Evolutionary conservation across 352 stramenopile species (phyloP), one percentile per base, ranked within the genome.

Genomic region (Phytopythium ostracodes): DNA sequence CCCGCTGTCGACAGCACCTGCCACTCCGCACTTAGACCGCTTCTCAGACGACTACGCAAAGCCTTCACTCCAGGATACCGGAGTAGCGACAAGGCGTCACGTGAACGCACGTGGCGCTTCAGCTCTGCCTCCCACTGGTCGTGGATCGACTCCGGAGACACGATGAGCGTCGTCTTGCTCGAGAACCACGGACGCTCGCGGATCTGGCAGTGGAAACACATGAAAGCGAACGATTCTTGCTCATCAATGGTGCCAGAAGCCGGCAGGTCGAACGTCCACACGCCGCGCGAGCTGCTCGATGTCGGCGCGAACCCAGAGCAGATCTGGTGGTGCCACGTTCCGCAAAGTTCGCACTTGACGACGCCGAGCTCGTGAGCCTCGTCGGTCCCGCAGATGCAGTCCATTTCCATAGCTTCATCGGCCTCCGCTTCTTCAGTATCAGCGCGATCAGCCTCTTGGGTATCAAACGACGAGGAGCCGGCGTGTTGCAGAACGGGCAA

Each of bases 111-210:
- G 66, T 98, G 92, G 9, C 80, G 73, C 52, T 77, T 75, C 43
- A 98, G 80, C 65, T 98, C 94, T 3, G 70, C 68, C 36, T 90
- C 69, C 94, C 94, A 98, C 67, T 98, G 94, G 36, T 80, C 66
- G 44, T 96, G 68, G 62, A 98, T 98, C 22, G 93, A 78, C 56
- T 91, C 74, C 4, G 94, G 94, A 2, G 89, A 96, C 1, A 98
- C 90, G 50, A 98, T 98, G n/a, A 98, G 70, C 25, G 92, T 98
- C 12, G 88, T 87, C 66, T 87, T 84, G 67, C 73, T 78, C 5
- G 70, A 49, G 22, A 87, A 73, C 31, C 62, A 55, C 31, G 79
- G 63, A 6, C 69, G 62, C 31, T 87, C 64, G 25, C 66, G 59
- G 6, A 71, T 65, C 46, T 90, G 75, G 50, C 84, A 92, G 9